Evolutionary conservation across 331 rosid species (phyloP).

Genomic region (Stylosanthes scabra): DNA sequence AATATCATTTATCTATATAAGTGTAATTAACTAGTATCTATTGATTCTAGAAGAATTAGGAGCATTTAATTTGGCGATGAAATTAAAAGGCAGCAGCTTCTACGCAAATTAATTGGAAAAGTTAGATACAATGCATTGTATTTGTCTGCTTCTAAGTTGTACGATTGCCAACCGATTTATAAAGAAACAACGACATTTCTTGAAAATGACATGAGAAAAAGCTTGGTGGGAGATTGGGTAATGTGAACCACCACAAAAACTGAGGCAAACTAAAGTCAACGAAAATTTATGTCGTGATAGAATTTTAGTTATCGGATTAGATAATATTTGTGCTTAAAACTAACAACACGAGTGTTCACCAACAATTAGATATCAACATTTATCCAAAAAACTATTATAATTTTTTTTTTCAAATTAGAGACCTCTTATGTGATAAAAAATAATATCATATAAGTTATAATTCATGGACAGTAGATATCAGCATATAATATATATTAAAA

Average conservation of each 20-base stretch:
- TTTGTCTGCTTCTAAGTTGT: neutral
- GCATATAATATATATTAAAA: no score
- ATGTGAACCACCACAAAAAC: neutral
- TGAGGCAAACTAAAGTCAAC: neutral
- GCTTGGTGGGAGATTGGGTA: neutral
- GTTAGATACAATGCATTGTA: slow-evolving; percentile 28
- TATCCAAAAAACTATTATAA: no score
- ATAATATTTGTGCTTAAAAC: neutral
- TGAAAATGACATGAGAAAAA: slow-evolving; percentile 4
- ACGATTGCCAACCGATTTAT: neutral
- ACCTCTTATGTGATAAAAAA: no score
- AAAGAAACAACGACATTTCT: neutral
- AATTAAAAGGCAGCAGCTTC: neutral
- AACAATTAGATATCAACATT: no score
- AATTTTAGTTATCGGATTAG: neutral
- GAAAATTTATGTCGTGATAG: neutral
- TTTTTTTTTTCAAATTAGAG: no score
- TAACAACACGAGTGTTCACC: no score
- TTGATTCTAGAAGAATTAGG: neutral
- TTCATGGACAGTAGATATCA: no score
- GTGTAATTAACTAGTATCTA: no score
- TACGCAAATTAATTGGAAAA: neutral
- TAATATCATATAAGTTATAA: no score
- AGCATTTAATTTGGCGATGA: neutral
- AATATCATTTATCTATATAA: no score